Evolutionary conservation across 2,329 filamentous ascomycete species (phyloP), one percentile per base, ranked within the genome.

Genomic region (Diaporthe longicolla): DNA sequence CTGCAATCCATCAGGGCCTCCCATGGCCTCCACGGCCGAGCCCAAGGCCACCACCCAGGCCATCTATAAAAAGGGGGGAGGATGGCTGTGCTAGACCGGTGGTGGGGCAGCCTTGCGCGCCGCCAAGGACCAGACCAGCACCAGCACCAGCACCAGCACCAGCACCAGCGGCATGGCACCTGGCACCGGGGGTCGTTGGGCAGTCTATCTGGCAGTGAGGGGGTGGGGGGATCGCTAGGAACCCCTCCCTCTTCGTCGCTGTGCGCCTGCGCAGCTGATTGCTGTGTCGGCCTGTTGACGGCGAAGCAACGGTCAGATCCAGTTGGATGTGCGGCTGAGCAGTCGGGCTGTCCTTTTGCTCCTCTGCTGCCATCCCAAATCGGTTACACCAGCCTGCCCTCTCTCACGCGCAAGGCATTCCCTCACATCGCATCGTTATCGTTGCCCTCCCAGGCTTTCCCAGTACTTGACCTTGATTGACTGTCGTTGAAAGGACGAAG

Each of bases 51-150:
- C 21, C 63, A 40, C 37, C 37, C 37, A 40, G 37, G 37, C 7
- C 37, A 26, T 68, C 48, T 68, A 68, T 68, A 68, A 68, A 54
- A 68, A 68, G 48, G 63, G 63, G 55, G 21, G 17, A 66, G 26
- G 63, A 68, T 54, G 63, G 63, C 63, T 40, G 63, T 68, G 63
- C 63, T 68, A 24, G 61, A 48, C 45, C 61, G 45, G 45, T 66
- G 61, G 63, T 68, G 63, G 63, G 63, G 63, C 63, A 68, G 63
- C 63, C 63, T 68, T 66, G 63, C 29, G 21, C 45, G 11, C 61
- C 13, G 45, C 45, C 45, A 66, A 66, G 61, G 29, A 68, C 29
- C 48, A 68, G 63, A 54, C 63, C 63, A 68, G 48, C 48, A 68
- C n/a, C 13, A 37, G 63, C 48, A 68, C n/a, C 13, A 37, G 63